Evolutionary conservation across 148 eudicot genomes (phyloP), one percentile per base, ranked within the genome.

Genomic region (Silene uniflora): DNA sequence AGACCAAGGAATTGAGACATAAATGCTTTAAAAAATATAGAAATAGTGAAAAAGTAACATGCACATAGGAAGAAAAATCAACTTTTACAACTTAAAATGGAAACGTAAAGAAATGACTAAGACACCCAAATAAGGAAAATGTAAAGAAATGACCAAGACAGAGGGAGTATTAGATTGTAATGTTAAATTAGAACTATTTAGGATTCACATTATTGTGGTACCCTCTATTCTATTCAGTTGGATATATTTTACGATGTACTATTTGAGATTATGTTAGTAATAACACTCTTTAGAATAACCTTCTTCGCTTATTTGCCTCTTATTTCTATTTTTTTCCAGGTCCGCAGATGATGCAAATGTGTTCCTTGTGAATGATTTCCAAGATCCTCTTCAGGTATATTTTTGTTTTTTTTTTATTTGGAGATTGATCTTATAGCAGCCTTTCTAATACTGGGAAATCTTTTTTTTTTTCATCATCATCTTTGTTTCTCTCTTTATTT

Each of bases 281-380:
- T 0, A 7, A 18, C n/a, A 6, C 71, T 29, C 24, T 67, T 35
- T 67, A 35, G 25, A 19, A 42, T 10, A 2, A 10, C 52, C 72
- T 21, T 47, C 52, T 60, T 46, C 29, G 56, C 27, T 18, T n/a
- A 16, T 10, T 73, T 58, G 52, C 35, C 73, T 68, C 14, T 13
- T 17, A 65, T 24, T 73, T 73, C 59, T 78, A 13, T 65, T 14
- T 62, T 29, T 73, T 76, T 81, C 69, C 91, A 94, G 97, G 87
- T 91, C 97, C 68, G 87, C 93, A 54, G 98, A 91, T 69, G 97
- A 94, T 89, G 90, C 97, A 75, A 94, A 91, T 80, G 92, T 90
- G 70, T 91, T 91, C 74, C 75, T 94, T 85, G 91, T 94, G 72
- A 94, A 94, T 80, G 93, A 94, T 89, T 84, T 89, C 66, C 93